phyloP scores from a whole-genome alignment of 1,139 yeast species.

The Debaryomyces robertsiae region DNA sequence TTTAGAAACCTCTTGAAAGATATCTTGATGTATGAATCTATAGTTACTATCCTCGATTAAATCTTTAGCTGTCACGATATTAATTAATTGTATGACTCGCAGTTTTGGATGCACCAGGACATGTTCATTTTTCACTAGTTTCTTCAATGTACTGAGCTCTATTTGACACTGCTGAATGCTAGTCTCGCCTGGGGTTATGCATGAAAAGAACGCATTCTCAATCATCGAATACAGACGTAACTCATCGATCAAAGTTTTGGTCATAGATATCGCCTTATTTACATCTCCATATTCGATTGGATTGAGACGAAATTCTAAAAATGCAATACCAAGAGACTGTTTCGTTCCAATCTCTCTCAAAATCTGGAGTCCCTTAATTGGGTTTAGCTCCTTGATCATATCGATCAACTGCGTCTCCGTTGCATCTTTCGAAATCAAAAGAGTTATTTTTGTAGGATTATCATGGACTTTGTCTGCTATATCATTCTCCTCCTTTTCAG shows the following conservation, averaged over 20 bases:
- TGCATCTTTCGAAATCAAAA: slow-evolving; percentile 27
- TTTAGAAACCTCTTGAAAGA: slow-evolving; percentile 51
- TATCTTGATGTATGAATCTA: slow-evolving; percentile 54
- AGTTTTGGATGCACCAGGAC: slow-evolving; percentile 46
- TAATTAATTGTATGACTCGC: slow-evolving; percentile 64
- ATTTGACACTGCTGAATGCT: slow-evolving; percentile 41
- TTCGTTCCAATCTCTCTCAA: slow-evolving; percentile 42
- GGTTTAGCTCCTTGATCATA: slow-evolving; percentile 25
- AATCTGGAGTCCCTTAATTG: slow-evolving; percentile 32
- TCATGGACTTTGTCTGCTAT: slow-evolving; percentile 34
- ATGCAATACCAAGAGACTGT: slow-evolving; percentile 42
- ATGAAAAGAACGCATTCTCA: slow-evolving; percentile 34
- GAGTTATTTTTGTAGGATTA: slow-evolving; percentile 39
- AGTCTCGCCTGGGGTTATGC: slow-evolving; percentile 31
- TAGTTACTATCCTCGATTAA: slow-evolving; percentile 53
- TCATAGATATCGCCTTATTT: slow-evolving; percentile 18
- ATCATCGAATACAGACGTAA: slow-evolving; percentile 22
- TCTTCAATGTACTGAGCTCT: slow-evolving; percentile 33
- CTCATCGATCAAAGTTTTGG: slow-evolving; percentile 20
- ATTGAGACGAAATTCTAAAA: slow-evolving; percentile 36
- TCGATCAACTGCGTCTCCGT: slow-evolving; percentile 32
- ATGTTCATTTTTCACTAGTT: slow-evolving; percentile 38
- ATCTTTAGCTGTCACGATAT: slow-evolving; percentile 67
- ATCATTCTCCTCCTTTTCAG: slow-evolving; percentile 19
- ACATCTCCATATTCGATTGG: slow-evolving; percentile 14